Base-by-base conservation (phyloP, 768 basidiomycete genomes). In the Boletus barrowsii region DNA sequence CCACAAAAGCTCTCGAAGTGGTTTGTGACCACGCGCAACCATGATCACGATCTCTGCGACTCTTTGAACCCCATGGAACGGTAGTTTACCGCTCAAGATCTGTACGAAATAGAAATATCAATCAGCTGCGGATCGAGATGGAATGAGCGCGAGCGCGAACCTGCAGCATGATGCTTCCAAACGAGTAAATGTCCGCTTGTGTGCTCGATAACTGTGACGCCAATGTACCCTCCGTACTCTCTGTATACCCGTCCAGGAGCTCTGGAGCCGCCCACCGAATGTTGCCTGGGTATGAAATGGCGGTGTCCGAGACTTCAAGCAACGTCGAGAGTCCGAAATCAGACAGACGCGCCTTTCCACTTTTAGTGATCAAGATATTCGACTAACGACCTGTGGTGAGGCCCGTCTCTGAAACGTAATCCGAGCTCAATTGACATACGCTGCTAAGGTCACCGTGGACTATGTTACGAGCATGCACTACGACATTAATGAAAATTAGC, bases 371-470 rank as follows among this genome's bases (percentile, higher is more conserved):
- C 49, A 68, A 54, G 52, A 68, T 24, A 17, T 68, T 68, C 6
- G 55, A 54, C 67, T 68, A 50, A 33, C 36, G 14, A 10, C 4
- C 4, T 32, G 42, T 1, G 0, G 49, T 62, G 14, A 65, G 43
- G 7, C 10, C 33, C 32, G 8, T 1, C 4, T 3, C 4, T 35
- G 9, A 14, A 26, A 39, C 9, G 11, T 7, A 13, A 46, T 32
- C 26, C 17, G n/a, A 22, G 20, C 0, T 26, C 5, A 29, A 32
- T 17, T 11, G 14, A 68, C 61, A 4, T 46, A 59, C 76, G 10
- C 73, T 69, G 55, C 75, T 75, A 17, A 78, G 45, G 43, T 78
- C 76, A 4, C 76, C 75, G 29, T 78, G 76, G 22, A 74, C 62
- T 22, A 65, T 15, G n/a, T 55, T 26, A 67, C 54, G 44, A 14